Percentiles rank a stretch among this genome's conserved stretches.
These are phyloP conservation scores for Calonectria ilicicola DNA, from an alignment of 2,329 filamentous ascomycete genomes.

Conservation along the genomic window DNA sequence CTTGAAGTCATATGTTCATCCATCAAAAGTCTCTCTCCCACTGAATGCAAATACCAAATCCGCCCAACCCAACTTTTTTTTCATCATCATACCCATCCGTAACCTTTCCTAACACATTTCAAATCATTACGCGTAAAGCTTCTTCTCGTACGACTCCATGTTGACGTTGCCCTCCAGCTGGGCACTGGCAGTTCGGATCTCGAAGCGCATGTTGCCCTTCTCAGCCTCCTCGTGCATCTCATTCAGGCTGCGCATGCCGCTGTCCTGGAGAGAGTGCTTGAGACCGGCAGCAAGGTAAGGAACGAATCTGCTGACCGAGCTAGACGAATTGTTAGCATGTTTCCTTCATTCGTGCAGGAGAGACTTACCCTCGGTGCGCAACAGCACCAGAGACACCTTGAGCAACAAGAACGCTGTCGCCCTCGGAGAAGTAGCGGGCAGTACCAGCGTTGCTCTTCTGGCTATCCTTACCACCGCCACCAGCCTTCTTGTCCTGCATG, in stretches of 20 bases:
- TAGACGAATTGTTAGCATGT: conserved; percentile 49
- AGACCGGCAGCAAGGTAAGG: conserved; percentile 95
- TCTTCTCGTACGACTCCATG: conserved; percentile 99
- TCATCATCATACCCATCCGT: conserved; percentile 26
- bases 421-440: conserved; percentile 97
- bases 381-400: conserved; percentile 94
- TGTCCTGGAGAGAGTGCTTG: conserved; percentile 98
- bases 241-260: conserved; percentile 83
- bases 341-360: not conserved
- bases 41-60: conserved; percentile 31
- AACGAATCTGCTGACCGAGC: conserved; percentile 92
- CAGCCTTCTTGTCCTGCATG: conserved; percentile 99
- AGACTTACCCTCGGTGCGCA: conserved; percentile 75
- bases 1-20: conserved; percentile 33
- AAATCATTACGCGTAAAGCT: conserved; percentile 85
- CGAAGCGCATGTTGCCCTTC: conserved; percentile 85
- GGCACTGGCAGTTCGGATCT: conserved; percentile 92
- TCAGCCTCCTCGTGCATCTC: conserved; percentile 82
- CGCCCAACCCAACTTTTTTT: conserved; percentile 30
- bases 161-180: conserved; percentile 98
- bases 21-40: conserved; percentile 23
- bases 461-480: conserved; percentile 76
- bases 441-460: conserved; percentile 93
- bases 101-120: conserved; percentile 27
- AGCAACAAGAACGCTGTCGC: conserved; percentile 92